Percentiles rank a stretch among this genome's conserved stretches.
Evolutionary conservation across 2,329 filamentous ascomycete genomes (phyloP).

Genomic region (Fusarium incarnatum): DNA sequence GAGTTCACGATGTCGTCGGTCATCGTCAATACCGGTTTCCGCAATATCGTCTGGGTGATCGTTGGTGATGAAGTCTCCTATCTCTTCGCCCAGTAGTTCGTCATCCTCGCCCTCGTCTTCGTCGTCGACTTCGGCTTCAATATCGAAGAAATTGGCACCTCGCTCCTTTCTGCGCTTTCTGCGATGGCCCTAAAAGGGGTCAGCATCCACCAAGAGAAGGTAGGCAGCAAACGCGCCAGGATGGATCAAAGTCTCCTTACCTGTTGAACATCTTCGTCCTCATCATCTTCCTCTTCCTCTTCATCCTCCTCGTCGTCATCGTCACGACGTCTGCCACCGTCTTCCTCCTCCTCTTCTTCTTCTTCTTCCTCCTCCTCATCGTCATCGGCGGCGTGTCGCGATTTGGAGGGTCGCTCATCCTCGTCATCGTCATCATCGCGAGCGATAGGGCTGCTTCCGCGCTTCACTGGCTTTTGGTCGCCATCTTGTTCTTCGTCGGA

Average conservation of each 20-base stretch:
- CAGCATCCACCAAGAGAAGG: constrained; percentile 19
- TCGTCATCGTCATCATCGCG: constrained; percentile 54
- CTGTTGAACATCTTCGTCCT: constrained; percentile 76
- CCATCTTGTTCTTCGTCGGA: constrained; percentile 70
- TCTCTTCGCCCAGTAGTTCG: constrained; percentile 86
- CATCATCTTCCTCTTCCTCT: constrained; percentile 69
- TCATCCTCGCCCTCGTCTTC: constrained; percentile 90
- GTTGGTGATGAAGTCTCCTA: constrained; percentile 87
- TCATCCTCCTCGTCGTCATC: constrained; percentile 66
- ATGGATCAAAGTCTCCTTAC: constrained; percentile 49
- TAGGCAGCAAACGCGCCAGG: constrained; percentile 6
- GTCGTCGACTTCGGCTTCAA: constrained; percentile 97
- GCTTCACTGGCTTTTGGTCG: constrained; percentile 54
- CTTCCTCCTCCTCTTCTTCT: constrained; percentile 52
- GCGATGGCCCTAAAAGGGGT: constrained; percentile 67
- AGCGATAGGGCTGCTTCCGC: constrained; percentile 55
- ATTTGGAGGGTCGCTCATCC: constrained; percentile 48
- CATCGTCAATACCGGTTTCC: constrained; percentile 85
- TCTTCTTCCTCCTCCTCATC: constrained; percentile 54
- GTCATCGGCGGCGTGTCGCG: constrained; percentile 56
- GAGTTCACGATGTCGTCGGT: constrained; percentile 91
- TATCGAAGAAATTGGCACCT: constrained; percentile 92
- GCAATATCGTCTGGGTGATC: constrained; percentile 90
- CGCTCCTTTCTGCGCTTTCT: constrained; percentile 83
- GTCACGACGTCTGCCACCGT: constrained; percentile 51